Evolutionary conservation across 352 stramenopile species (phyloP), one percentile per base, ranked within the genome.

Genomic region (Phytophthora vignae): DNA sequence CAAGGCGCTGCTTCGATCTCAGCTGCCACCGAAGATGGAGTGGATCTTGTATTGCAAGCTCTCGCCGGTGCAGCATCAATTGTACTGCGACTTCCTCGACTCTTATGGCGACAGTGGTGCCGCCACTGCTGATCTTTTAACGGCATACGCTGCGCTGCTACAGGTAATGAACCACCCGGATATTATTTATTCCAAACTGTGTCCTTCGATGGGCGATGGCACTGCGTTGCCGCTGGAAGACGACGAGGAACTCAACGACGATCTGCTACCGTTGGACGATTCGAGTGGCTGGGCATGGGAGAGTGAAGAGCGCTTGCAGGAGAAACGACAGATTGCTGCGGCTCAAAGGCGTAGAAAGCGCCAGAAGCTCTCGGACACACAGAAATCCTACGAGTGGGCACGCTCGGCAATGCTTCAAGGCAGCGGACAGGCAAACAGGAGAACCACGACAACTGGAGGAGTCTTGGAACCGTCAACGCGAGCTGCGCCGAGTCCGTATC

Each of bases 81-180:
- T 97, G 40, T 97, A 97, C 62, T 88, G 84, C 50, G 84, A 82
- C 22, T 96, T 96, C 60, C 69, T 95, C 21, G 67, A 90, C 21
- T 90, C 61, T 59, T 86, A 89, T 48, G 71, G 73, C 29, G 74
- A 88, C n/a, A 54, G 58, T 15, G 68, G 75, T 19, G 81, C 80
- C 29, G 78, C 74, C 38, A 77, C 73, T 12, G 78, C 80, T 36
- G 90, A 95, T 58, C 76, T 96, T 29, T 79, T 96, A 46, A 91
- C 87, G 12, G 87, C 90, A 10, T 96, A 96, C 50, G 77, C 90
- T 11, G 80, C 87, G 60, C 66, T 95, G 46, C 69, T 96, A 12
- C 86, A 94, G 59, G 88, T 97, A 19, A 94, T 97, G 82, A 97
- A 97, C 59, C 90, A 97, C 57, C 90, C 90, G 7, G 90, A 97